Evolutionary conservation across 2,329 filamentous ascomycete species (phyloP).

Genomic region (Juglanconis sp.): DNA sequence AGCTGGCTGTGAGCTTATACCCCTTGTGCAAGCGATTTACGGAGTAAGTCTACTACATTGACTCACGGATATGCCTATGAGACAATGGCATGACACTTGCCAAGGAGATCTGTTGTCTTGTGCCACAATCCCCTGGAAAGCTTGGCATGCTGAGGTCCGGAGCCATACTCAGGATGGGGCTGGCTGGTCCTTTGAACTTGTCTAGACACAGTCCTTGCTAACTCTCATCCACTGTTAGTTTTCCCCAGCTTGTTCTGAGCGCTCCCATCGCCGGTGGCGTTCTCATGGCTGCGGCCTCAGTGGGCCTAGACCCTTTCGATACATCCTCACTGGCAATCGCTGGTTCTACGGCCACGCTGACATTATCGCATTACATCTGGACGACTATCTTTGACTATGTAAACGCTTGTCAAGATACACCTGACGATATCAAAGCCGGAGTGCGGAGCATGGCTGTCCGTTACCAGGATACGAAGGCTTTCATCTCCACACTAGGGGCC

Average conservation of each 20-base stretch:
- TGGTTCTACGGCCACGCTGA: constrained; percentile 40
- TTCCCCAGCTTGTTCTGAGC: constrained; percentile 49
- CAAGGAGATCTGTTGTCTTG: not conserved
- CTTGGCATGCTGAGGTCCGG: not conserved
- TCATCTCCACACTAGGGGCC: constrained; percentile 19
- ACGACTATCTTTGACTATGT: constrained; percentile 49
- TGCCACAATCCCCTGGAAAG: not conserved
- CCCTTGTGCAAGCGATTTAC: constrained; percentile 50
- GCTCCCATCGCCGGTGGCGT: constrained; percentile 48
- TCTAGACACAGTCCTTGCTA: not conserved
- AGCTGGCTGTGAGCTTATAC: constrained; percentile 43
- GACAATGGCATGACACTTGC: no score
- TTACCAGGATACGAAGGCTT: constrained; percentile 30
- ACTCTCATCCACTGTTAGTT: constrained; percentile 21
- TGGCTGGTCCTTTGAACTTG: no score
- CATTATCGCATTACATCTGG: constrained; percentile 37
- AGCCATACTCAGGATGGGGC: not conserved
- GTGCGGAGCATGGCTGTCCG: constrained; percentile 49
- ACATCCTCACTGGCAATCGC: constrained; percentile 34
- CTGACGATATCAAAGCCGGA: constrained; percentile 45
- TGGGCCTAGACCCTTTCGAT: constrained; percentile 41
- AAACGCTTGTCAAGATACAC: constrained; percentile 49
- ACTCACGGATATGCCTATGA: not conserved
- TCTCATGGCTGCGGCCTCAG: constrained; percentile 43
- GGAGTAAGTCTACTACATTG: constrained; percentile 23